phyloP scores from a whole-genome alignment of 192 early-diverging fungal genomes.

The Globomyces pollinis-pini region DNA sequence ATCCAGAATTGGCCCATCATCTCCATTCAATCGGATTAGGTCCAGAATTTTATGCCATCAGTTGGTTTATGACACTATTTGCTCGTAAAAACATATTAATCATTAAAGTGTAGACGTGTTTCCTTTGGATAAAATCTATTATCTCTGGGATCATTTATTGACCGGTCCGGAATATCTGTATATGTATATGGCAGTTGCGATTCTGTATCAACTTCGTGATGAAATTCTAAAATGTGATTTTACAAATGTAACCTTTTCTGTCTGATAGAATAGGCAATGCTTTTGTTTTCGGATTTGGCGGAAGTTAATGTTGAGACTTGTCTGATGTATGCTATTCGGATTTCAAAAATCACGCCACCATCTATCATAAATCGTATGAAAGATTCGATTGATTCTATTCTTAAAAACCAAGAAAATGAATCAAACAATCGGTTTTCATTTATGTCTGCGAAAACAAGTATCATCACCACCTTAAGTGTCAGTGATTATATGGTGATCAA shows the following conservation, averaged over 20 bases:
- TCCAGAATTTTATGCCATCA: conserved; percentile 70
- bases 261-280: conserved; percentile 30
- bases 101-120: conserved; percentile 73
- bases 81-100: conserved; percentile 50
- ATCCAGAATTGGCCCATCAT: conserved; percentile 64
- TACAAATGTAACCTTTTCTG: conserved; percentile 51
- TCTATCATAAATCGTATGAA: conserved; percentile 30
- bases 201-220: conserved; percentile 61
- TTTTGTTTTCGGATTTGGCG: conserved; percentile 45
- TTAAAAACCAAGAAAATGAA: background rate
- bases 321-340: conserved; percentile 48
- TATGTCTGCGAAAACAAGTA: background rate
- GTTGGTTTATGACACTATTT: conserved; percentile 78
- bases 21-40: conserved; percentile 51
- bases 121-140: conserved; percentile 71
- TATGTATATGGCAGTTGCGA: conserved; percentile 61
- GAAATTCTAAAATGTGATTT: conserved; percentile 58
- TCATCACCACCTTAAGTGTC: background rate
- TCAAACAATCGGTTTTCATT: background rate
- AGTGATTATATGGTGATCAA: background rate
- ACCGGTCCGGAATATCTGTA: conserved; percentile 57
- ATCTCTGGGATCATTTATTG: conserved; percentile 70
- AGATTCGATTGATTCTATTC: background rate
- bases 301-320: conserved; percentile 68
- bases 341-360: conserved; percentile 65